A percentile compares a stretch with the other conserved stretches of the same genome.
These are phyloP conservation scores for Acanthamoeba triangularis DNA, from an alignment of 208 protist genomes.

Conservation along the genomic window DNA sequence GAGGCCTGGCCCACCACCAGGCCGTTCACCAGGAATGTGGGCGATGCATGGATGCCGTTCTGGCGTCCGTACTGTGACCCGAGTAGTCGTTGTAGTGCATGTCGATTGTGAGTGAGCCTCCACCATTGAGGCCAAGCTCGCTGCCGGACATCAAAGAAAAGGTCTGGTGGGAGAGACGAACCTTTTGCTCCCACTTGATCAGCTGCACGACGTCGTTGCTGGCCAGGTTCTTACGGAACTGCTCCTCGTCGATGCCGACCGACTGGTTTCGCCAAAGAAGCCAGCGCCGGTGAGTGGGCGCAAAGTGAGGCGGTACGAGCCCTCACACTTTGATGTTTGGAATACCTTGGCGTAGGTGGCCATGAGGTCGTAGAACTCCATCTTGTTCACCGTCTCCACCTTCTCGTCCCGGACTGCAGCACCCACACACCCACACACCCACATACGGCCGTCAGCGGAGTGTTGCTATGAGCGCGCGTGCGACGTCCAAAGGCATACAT, in stretches of 20 bases:
- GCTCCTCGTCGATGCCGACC: conserved; percentile 51
- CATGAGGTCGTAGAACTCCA: conserved; percentile 50
- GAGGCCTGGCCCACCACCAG: conserved; percentile 20
- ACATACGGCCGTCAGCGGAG: not conserved
- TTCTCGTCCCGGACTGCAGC: conserved; percentile 36
- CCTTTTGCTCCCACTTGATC: conserved; percentile 69
- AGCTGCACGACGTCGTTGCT: conserved; percentile 70
- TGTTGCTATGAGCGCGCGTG: not conserved
- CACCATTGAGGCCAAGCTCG: too few relatives aligned
- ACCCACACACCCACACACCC: not conserved
- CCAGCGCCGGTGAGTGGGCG: too few relatives aligned
- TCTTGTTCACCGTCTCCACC: conserved; percentile 62
- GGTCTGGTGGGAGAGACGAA: not conserved
- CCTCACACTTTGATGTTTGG: too few relatives aligned
- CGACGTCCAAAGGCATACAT: not conserved
- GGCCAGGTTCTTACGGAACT: conserved; percentile 41
- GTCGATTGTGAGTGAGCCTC: too few relatives aligned
- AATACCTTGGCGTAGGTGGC: conserved; percentile 28
- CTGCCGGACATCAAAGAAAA: too few relatives aligned
- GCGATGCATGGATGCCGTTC: conserved; percentile 58
- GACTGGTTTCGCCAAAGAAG: not conserved
- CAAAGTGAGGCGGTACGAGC: too few relatives aligned
- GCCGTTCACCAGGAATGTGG: conserved; percentile 61
- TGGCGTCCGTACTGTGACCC: conserved; percentile 37
- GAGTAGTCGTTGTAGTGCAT: too few relatives aligned